These are phyloP conservation scores for Reutealis trisperma DNA, from an alignment of 345 rosid genomes.

Conservation along the genomic window DNA sequence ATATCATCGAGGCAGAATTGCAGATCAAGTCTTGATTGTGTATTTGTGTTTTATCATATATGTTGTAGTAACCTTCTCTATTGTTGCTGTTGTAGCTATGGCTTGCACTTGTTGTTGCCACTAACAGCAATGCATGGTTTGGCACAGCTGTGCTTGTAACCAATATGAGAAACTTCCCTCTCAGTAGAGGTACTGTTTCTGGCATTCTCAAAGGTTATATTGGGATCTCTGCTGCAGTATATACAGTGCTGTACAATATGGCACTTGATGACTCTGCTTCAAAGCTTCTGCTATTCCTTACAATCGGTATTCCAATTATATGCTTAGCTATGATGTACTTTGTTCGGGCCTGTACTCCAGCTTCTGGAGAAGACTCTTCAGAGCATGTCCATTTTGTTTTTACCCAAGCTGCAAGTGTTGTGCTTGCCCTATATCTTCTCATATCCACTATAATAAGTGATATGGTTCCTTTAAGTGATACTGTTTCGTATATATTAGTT, in stretches of 20 bases:
- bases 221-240: slow-evolving; percentile 79
- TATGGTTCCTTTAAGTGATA: slow-evolving; percentile 36
- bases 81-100: slow-evolving; percentile 58
- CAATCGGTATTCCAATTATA: slow-evolving; percentile 71
- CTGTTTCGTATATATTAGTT: slow-evolving; percentile 52
- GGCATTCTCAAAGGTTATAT: slow-evolving; percentile 87
- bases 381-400: slow-evolving; percentile 72
- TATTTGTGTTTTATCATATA: neutral
- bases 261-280: slow-evolving; percentile 60
- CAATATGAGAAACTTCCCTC: slow-evolving; percentile 92
- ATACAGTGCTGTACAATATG: slow-evolving; percentile 68
- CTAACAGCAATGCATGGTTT: slow-evolving; percentile 86
- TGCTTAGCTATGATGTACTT: slow-evolving; percentile 72
- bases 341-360: slow-evolving; percentile 77
- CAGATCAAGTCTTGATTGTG: neutral
- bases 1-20: neutral
- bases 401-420: slow-evolving; percentile 62
- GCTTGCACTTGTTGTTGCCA: slow-evolving; percentile 65
- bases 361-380: slow-evolving; percentile 84
- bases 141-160: slow-evolving; percentile 87
- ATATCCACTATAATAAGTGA: slow-evolving; percentile 52
- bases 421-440: slow-evolving; percentile 72
- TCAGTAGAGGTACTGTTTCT: slow-evolving; percentile 75
- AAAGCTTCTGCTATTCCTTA: slow-evolving; percentile 59
- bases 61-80: neutral